Conservation (phyloP, 2,329 filamentous ascomycete species). For the Penicillium psychrosexuale region DNA sequence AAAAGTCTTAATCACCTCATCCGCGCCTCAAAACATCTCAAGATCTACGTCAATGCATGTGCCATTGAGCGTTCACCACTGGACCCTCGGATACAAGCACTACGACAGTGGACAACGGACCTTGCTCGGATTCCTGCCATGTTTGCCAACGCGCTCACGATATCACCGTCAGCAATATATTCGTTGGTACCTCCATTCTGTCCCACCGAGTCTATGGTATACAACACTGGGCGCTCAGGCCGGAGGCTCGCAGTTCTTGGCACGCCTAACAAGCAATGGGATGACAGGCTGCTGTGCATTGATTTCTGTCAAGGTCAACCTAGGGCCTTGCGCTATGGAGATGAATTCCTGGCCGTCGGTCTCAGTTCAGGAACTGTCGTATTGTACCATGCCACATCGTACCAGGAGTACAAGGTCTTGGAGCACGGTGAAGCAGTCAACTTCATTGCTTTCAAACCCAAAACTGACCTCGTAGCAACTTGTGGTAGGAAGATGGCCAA, state of each 20-base stretch:
- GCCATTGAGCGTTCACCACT: not conserved
- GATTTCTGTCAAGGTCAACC: not conserved
- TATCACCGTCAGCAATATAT: not conserved
- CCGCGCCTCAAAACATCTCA: not conserved
- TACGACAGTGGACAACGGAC: not conserved
- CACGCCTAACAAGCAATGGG: not conserved
- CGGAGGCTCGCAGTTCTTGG: not conserved
- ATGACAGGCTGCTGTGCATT: not conserved
- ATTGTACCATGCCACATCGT: not conserved
- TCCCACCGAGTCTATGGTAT: not conserved
- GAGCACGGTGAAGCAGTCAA: not conserved
- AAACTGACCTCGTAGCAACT: not conserved
- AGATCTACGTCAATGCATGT: not conserved
- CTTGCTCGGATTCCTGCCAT: not conserved
- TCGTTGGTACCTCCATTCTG: not conserved
- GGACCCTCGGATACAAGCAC: not conserved
- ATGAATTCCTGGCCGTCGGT: not conserved
- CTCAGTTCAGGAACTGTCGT: not conserved
- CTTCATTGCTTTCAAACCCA: not conserved
- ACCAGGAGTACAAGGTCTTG: not conserved
- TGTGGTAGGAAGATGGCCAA: not conserved
- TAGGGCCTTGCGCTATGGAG: not conserved
- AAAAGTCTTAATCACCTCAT: not conserved
- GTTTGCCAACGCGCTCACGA: not conserved
- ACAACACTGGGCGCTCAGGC: not conserved